Conservation (phyloP, 2,329 filamentous ascomycete species). For the Aphanocladium album region DNA sequence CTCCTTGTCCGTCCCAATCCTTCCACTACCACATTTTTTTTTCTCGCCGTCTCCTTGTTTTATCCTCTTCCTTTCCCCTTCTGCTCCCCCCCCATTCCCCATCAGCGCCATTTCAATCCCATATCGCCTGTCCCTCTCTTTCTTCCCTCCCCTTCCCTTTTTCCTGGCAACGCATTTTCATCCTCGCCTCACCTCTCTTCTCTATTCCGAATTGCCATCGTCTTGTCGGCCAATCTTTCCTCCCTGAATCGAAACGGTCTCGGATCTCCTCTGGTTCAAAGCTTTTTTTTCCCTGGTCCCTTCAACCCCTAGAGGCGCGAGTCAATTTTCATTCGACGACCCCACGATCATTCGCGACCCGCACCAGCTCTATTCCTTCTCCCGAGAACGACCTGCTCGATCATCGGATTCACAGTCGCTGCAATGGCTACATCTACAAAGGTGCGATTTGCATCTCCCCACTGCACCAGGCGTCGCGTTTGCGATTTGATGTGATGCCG, state of each 20-base stretch:
- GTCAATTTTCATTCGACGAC: conserved; percentile 5
- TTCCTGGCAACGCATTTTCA: neutral
- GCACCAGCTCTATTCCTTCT: conserved; percentile 7
- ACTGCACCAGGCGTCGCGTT: neutral
- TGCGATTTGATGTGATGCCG: neutral
- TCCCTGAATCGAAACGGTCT: neutral
- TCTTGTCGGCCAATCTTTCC: neutral
- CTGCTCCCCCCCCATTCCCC: neutral
- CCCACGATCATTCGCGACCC: conserved; percentile 11
- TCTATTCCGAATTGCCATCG: neutral
- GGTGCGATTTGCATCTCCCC: neutral
- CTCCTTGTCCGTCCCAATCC: conserved; percentile 10
- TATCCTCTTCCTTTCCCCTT: neutral
- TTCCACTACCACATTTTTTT: conserved; percentile 13
- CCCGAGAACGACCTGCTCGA: neutral
- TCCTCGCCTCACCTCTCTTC: neutral
- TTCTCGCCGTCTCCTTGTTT: neutral
- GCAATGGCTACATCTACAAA: conserved; percentile 15
- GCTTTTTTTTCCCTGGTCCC: neutral
- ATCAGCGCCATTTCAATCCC: conserved; percentile 6
- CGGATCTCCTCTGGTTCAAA: neutral
- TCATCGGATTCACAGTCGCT: neutral
- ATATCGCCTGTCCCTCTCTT: conserved; percentile 1
- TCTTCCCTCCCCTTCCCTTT: neutral
- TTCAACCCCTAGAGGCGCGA: neutral